Evolutionary conservation across 2,329 filamentous ascomycete species (phyloP).

Genomic region (Diaporthe eres): DNA sequence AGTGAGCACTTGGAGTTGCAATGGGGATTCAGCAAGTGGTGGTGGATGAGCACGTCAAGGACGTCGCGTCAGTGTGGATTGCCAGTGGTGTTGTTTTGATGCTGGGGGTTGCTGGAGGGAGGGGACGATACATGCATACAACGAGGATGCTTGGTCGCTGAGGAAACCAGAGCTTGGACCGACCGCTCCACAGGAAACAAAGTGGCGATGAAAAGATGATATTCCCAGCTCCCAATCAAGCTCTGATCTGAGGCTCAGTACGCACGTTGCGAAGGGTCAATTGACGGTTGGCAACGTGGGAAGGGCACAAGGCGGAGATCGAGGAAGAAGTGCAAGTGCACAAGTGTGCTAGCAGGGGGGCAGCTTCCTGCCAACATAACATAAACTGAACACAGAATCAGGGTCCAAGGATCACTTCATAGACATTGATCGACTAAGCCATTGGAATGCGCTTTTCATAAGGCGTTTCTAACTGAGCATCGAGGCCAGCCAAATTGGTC

Average conservation of each 20-base stretch:
- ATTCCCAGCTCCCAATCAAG: slow-evolving; percentile 11
- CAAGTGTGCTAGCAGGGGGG: neutral
- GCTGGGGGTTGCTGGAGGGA: slow-evolving; percentile 16
- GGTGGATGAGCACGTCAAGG: neutral
- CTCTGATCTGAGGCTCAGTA: neutral
- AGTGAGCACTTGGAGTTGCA: slow-evolving; percentile 18
- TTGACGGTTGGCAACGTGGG: neutral
- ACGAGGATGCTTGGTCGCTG: slow-evolving; percentile 9
- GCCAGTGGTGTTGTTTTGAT: slow-evolving; percentile 16
- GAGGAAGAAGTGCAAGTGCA: slow-evolving; percentile 6
- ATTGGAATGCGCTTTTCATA: slow-evolving; percentile 17
- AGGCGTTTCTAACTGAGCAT: neutral
- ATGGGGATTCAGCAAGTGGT: slow-evolving; percentile 25
- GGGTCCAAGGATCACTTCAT: neutral
- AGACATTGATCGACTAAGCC: slow-evolving; percentile 10
- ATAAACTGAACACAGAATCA: neutral
- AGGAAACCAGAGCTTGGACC: slow-evolving; percentile 30
- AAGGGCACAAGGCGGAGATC: neutral
- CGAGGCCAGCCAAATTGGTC: neutral
- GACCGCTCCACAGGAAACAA: slow-evolving; percentile 33
- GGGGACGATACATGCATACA: slow-evolving; percentile 8
- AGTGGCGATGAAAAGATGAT: slow-evolving; percentile 39
- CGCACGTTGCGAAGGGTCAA: neutral
- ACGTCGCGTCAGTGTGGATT: neutral
- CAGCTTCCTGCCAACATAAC: slow-evolving; percentile 16